phyloP scores from a whole-genome alignment of 108 stramenopile genomes.

The Parietichytrium sp. region DNA sequence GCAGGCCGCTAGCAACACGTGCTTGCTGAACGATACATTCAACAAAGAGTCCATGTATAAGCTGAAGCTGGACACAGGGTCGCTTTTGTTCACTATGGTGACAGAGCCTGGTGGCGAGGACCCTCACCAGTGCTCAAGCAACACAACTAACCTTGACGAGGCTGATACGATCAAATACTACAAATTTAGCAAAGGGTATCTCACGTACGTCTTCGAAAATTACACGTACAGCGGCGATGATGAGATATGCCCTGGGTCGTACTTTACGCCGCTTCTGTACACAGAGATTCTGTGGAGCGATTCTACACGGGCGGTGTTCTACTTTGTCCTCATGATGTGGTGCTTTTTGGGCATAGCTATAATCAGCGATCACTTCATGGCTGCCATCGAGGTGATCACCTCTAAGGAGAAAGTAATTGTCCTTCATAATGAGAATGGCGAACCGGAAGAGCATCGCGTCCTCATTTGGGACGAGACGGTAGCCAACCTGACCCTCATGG shows the following conservation, averaged over 20 bases:
- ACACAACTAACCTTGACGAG: too few relatives aligned
- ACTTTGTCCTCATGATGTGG: conserved; percentile 42
- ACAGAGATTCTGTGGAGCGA: conserved; percentile 19
- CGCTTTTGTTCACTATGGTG: too few relatives aligned
- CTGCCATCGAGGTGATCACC: conserved; percentile 49
- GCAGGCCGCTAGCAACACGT: too few relatives aligned
- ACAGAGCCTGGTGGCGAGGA: too few relatives aligned
- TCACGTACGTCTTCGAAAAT: too few relatives aligned
- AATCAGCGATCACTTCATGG: conserved; percentile 50
- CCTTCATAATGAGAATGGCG: conserved; percentile 25
- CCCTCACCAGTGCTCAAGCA: too few relatives aligned
- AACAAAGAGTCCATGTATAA: too few relatives aligned
- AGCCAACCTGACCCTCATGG: conserved; percentile 57
- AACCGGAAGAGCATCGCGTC: background rate
- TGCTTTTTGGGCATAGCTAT: conserved; percentile 44
- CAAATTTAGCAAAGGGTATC: too few relatives aligned
- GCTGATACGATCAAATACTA: too few relatives aligned
- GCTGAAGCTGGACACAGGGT: too few relatives aligned
- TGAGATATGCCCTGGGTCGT: background rate
- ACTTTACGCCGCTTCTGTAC: background rate
- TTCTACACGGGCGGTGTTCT: conserved; percentile 21
- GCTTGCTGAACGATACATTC: too few relatives aligned
- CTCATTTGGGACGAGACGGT: conserved; percentile 53
- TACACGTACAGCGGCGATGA: too few relatives aligned
- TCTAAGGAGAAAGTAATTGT: background rate